Evolutionary conservation across 208 protist species (phyloP).

Genomic region (Endotrypanum monterogeii): DNA sequence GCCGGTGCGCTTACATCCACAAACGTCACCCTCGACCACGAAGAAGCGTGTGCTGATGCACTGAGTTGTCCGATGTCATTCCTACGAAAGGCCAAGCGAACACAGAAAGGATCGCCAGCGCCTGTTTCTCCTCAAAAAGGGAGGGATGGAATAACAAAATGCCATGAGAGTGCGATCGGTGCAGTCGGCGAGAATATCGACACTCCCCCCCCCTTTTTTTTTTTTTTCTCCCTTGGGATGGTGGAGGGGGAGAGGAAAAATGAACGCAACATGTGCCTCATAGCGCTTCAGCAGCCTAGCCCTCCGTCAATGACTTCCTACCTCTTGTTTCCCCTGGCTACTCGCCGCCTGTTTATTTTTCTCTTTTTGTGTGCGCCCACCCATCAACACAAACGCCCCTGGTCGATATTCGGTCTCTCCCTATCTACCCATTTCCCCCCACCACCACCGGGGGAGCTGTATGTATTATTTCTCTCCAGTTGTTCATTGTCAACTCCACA

Average conservation of each 20-base stretch:
- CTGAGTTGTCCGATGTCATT: neutral
- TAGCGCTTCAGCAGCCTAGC: neutral
- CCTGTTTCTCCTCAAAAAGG: neutral
- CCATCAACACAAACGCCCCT: neutral
- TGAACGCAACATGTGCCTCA: neutral
- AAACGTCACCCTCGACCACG: neutral
- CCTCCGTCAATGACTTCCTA: neutral
- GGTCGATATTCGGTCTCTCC: neutral
- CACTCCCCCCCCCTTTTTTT: too few species aligned
- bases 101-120: neutral
- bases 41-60: neutral
- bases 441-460: neutral
- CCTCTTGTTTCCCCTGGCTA: neutral
- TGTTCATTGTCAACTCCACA: neutral
- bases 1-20: neutral
- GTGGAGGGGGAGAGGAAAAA: too few species aligned
- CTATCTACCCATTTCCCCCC: too few species aligned
- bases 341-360: neutral
- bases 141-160: too few species aligned
- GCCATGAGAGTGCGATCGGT: too few species aligned
- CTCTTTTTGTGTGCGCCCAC: neutral
- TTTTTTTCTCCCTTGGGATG: too few species aligned
- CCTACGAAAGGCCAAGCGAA: neutral
- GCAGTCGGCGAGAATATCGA: too few species aligned
- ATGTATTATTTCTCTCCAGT: conserved; percentile 15